Conservation (phyloP, 768 basidiomycete species). For the Calvatia gigantea region DNA sequence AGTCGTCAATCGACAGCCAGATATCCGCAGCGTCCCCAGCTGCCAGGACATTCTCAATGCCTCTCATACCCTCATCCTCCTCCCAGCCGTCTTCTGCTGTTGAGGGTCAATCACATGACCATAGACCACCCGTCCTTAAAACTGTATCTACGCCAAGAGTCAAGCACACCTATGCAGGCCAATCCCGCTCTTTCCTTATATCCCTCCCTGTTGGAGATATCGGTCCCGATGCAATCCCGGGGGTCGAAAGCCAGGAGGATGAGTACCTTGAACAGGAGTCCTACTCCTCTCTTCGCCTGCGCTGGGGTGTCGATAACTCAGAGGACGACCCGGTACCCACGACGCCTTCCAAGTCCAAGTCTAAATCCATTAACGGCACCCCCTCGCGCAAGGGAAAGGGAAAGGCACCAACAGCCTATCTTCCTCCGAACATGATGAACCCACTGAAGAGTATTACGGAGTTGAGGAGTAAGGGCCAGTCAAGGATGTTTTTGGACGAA, state of each 20-base stretch:
- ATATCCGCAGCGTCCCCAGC: conserved; percentile 11
- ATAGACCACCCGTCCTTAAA: conserved; percentile 20
- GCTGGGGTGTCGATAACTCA: conserved; percentile 80
- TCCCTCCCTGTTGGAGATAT: conserved; percentile 42
- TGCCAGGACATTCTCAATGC: conserved; percentile 36
- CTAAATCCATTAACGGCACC: conserved; percentile 2
- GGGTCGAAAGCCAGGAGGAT: conserved; percentile 36
- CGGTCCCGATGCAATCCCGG: conserved; percentile 17
- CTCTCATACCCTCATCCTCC: conserved; percentile 28
- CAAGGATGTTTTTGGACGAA: conserved; percentile 76
- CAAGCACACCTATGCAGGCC: conserved; percentile 69
- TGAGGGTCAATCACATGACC: conserved; percentile 11
- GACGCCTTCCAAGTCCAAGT: not conserved
- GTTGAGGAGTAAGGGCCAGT: conserved; percentile 76
- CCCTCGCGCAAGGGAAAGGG: conserved; percentile 9
- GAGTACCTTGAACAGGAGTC: conserved; percentile 65
- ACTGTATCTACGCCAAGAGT: conserved; percentile 29
- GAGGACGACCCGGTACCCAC: conserved; percentile 58
- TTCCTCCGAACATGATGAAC: conserved; percentile 64
- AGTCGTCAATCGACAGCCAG: conserved; percentile 42
- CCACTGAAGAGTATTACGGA: conserved; percentile 80
- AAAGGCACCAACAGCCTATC: conserved; percentile 19
- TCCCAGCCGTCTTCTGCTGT: conserved; percentile 12
- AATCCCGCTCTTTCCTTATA: conserved; percentile 78
- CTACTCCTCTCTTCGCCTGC: conserved; percentile 66